These are phyloP conservation scores for Candida palmyrensis DNA, from an alignment of 805 yeast species.

Conservation along the genomic window DNA sequence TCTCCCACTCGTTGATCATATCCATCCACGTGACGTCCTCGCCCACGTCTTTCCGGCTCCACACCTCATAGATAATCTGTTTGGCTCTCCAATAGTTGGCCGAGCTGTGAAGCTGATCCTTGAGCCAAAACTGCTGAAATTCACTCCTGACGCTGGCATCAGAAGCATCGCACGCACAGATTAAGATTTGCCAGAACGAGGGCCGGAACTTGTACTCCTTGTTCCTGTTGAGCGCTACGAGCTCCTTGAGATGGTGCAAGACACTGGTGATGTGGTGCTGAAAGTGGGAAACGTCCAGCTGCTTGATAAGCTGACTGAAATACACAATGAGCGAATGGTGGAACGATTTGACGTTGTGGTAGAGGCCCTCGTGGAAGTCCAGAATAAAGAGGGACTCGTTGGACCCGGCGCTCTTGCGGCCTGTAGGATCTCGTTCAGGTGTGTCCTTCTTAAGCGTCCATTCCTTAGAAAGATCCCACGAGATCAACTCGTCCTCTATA, in stretches of 20 bases:
- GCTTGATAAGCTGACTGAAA: slow-evolving; percentile 41
- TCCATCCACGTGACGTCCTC: slow-evolving; percentile 46
- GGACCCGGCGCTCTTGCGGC: slow-evolving; percentile 8
- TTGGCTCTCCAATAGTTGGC: slow-evolving; percentile 50
- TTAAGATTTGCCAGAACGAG: slow-evolving; percentile 45
- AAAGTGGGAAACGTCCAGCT: slow-evolving; percentile 26
- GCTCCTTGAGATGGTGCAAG: slow-evolving; percentile 28
- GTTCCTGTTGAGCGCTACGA: slow-evolving; percentile 11
- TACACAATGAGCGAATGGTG: slow-evolving; percentile 41
- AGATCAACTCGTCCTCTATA: slow-evolving; percentile 42
- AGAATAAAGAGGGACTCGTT: no score
- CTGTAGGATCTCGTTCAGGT: slow-evolving; percentile 10
- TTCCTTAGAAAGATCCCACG: slow-evolving; percentile 37
- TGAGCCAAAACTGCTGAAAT: slow-evolving; percentile 28
- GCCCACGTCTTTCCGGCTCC: slow-evolving; percentile 38
- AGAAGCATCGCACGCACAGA: slow-evolving; percentile 35
- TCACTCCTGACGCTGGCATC: slow-evolving; percentile 23
- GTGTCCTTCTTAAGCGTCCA: slow-evolving; percentile 34
- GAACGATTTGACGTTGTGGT: slow-evolving; percentile 32
- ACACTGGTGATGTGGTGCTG: slow-evolving; percentile 31
- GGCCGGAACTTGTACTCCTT: slow-evolving; percentile 26
- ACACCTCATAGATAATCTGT: slow-evolving; percentile 48
- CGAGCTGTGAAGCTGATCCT: slow-evolving; percentile 15
- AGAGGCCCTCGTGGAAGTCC: slow-evolving; percentile 36
- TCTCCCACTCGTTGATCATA: slow-evolving; percentile 51